These are phyloP conservation scores for Raphanus raphanistrum DNA, from an alignment of 345 rosid species.

Conservation along the genomic window DNA sequence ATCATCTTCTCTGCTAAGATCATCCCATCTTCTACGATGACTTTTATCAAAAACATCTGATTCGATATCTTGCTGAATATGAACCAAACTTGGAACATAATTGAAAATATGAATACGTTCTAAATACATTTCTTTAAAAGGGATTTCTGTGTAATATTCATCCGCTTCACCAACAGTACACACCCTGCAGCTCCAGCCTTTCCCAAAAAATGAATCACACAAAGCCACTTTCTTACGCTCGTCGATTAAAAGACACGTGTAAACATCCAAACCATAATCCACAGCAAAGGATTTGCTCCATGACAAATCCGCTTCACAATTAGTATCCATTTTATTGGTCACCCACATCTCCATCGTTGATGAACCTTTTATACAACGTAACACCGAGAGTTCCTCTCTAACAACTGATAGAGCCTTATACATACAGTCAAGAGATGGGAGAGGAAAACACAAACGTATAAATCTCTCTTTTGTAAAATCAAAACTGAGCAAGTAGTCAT, in stretches of 20 bases:
- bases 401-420: background rate
- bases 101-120: background rate
- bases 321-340: background rate
- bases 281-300: background rate
- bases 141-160: background rate
- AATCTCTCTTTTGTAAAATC: background rate
- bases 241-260: background rate
- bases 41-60: background rate
- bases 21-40: background rate
- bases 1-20: background rate
- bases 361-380: background rate
- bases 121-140: background rate
- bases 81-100: slow-evolving; percentile 9
- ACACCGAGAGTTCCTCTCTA: background rate
- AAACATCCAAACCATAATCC: background rate
- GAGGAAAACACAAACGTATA: background rate
- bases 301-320: background rate
- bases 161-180: background rate
- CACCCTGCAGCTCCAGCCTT: background rate
- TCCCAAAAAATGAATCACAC: background rate
- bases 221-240: background rate
- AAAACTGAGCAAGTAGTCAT: background rate
- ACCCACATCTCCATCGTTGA: background rate
- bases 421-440: background rate
- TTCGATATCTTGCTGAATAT: background rate